Evolutionary conservation across 306 rosid genomes (phyloP), one percentile per base, ranked within the genome.

Genomic region (Rosa chinensis): DNA sequence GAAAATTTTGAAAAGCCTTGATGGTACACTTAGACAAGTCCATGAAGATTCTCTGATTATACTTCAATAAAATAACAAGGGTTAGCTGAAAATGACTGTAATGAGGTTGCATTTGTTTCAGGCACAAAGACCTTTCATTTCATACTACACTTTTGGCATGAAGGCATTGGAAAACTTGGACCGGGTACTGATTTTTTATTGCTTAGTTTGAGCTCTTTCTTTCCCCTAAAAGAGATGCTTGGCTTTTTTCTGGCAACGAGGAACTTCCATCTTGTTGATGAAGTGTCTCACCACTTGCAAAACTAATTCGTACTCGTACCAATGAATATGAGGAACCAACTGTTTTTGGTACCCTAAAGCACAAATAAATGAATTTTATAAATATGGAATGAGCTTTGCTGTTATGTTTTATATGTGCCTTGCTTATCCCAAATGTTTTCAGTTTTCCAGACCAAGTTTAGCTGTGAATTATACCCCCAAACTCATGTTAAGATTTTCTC

Each of bases 51-150:
- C 10, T 35, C 1, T 17, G 42, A 8, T 4, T 71, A 2, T 25
- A 3, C 23, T 25, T 7, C 17, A 16, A 13, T 17, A 66, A 66
- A 66, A 1, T 37, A 37, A 8, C 13, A 8, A 42, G 50, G 42
- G 3, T 20, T 49, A 79, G 18, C 10, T 32, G 53, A 37, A 67
- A 17, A 40, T 66, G 79, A 10, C 52, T 37, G 6, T 73, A 66
- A 66, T 78, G 32, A 73, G 58, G 77, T 66, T 81, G 79, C 72
- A 52, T 82, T 2, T 55, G 56, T 69, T 78, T 58, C 92, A 94
- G 99, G 97, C 97, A 63, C 74, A n/a, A 25, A 94, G 97, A 86
- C 97, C 99, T 80, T 92, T 85, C 82, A 78, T 90, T 67, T 81
- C 92, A 70, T 91, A 92, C 89, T 87, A 85, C 88, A 83, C 98